Conservation (phyloP, 441 rosid genomes). For the Dalechampia spathulata region DNA sequence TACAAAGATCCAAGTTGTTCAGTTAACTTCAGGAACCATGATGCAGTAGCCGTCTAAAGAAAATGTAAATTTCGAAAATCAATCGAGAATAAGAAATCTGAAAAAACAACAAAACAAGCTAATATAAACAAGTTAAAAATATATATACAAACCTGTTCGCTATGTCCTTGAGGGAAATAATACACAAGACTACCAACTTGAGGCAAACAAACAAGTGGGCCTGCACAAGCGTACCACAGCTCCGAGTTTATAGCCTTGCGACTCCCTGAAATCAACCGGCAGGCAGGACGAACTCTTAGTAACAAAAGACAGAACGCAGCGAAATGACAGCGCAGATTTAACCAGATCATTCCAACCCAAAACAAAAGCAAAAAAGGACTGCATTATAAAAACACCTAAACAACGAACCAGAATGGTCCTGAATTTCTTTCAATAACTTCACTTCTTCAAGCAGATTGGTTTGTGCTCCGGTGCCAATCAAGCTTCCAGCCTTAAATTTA, state of each 20-base stretch:
- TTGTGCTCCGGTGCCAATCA: slow-evolving; percentile 30
- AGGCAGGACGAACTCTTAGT: neutral
- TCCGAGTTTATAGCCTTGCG: slow-evolving; percentile 73
- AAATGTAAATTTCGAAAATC: no score
- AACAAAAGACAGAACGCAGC: neutral
- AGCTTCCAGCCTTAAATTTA: slow-evolving; percentile 43
- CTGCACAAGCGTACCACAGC: slow-evolving; percentile 99
- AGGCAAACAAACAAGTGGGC: slow-evolving; percentile 91
- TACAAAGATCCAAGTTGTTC: no score
- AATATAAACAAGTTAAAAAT: neutral
- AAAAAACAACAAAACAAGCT: neutral
- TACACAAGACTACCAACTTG: slow-evolving; percentile 87
- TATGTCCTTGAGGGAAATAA: slow-evolving; percentile 96
- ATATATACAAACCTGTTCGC: slow-evolving; percentile 72
- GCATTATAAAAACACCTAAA: slow-evolving; percentile 2
- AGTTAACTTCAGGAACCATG: neutral
- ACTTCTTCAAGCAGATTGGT: slow-evolving; percentile 67
- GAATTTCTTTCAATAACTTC: slow-evolving; percentile 82
- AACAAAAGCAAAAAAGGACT: neutral
- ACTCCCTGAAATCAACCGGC: slow-evolving; percentile 35
- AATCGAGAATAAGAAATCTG: neutral
- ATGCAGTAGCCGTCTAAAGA: no score
- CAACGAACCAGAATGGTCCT: slow-evolving; percentile 71
- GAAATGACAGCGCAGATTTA: neutral
- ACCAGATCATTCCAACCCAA: neutral